Evolutionary conservation across 306 rosid genomes (phyloP), one percentile per base, ranked within the genome.

Genomic region (Astragalus glycyphyllos): DNA sequence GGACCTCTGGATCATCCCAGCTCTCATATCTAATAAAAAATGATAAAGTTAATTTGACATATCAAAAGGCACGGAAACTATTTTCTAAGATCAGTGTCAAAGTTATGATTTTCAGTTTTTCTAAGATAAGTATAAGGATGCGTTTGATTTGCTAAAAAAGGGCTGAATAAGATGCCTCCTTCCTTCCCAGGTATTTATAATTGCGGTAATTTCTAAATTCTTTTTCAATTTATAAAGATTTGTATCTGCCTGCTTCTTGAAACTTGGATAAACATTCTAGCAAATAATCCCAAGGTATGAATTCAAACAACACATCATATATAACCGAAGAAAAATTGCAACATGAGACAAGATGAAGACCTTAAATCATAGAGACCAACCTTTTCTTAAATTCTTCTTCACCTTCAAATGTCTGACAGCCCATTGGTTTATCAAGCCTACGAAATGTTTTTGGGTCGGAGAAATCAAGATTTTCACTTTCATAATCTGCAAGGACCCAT

Each of bases 1-100:
- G 99, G 54, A 95, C 90, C 88, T 95, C 99, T 1, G 99, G 99
- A 78, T 95, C 99, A 76, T 95, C 99, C 99, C 99, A 95, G 86
- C 97, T 95, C 77, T 91, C 97, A 4, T 89, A 89, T 77, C 99
- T 95, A 76, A 59, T 54, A 61, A 74, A 67, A 47, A 42, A 81
- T 35, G 6, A 62, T 29, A 16, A 29, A 55, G 69, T 9, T 11
- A 14, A 42, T 50, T 53, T 47, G 13, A 58, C 20, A 60, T 49
- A n/a, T 54, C 51, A 34, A 37, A 58, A 60, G 2, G 47, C 15
- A 54, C 15, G 75, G 58, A 55, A 54, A 71, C 23, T 29, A 56
- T 46, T 56, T 55, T 54, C 32, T 17, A 70, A 47, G 64, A 63
- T 57, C 68, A 47, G 57, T 66, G 54, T 8, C 70, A 54, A 13